Conservation (phyloP, 106 monocot species). For the Acorus gramineus region DNA sequence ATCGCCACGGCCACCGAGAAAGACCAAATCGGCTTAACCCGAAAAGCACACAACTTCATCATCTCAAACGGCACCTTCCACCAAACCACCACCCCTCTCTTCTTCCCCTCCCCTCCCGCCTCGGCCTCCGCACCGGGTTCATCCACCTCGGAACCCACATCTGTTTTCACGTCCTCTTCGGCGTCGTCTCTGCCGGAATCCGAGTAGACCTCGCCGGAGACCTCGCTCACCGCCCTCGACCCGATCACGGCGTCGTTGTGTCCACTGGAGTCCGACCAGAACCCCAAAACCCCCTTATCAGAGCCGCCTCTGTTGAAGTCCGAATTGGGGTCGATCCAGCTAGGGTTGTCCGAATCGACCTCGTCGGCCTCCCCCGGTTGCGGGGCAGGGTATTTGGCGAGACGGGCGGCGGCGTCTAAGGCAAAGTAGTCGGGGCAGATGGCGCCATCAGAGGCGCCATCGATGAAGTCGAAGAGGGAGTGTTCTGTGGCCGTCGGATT, state of each 20-base stretch:
- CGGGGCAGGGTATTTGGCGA: no score
- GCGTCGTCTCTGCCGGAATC: neutral
- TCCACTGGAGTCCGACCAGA: constrained; percentile 6
- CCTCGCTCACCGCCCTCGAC: neutral
- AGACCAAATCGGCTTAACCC: constrained; percentile 36
- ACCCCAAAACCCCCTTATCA: neutral
- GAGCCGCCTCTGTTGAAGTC: neutral
- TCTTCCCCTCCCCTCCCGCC: constrained; percentile 7
- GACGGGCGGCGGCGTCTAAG: no score
- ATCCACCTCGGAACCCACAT: neutral
- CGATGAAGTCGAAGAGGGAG: no score
- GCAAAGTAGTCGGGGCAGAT: no score
- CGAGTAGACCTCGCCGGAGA: neutral
- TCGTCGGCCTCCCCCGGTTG: constrained; percentile 1
- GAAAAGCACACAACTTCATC: constrained; percentile 24
- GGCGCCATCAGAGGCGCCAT: no score
- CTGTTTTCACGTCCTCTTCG: constrained; percentile 1
- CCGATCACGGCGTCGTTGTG: neutral
- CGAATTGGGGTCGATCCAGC: constrained; percentile 13
- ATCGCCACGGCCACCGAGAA: constrained; percentile 28
- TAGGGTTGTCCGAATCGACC: constrained; percentile 21
- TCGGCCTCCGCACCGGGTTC: neutral
- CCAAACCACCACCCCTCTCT: constrained; percentile 14
- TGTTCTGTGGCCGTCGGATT: no score
- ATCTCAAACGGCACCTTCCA: constrained; percentile 39